phyloP scores from a whole-genome alignment of 2,329 filamentous ascomycete species.

The Trichoderma pleuroti region DNA sequence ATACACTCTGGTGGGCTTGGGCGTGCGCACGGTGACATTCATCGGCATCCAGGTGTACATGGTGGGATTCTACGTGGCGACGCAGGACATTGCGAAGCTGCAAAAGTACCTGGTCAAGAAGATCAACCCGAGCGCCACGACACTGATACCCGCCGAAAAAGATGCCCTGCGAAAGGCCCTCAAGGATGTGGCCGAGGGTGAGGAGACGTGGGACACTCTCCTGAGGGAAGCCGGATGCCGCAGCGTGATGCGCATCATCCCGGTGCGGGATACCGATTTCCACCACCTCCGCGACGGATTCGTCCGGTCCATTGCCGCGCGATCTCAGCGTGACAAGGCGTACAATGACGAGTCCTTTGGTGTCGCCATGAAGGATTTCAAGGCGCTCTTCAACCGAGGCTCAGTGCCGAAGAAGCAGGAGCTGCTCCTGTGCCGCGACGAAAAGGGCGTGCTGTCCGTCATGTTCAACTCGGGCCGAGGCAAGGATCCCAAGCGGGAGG shows the following conservation, averaged over 20 bases:
- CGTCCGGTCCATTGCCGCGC: conserved; percentile 76
- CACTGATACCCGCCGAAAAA: conserved; percentile 78
- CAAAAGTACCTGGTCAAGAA: conserved; percentile 73
- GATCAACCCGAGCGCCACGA: conserved; percentile 74
- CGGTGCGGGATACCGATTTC: conserved; percentile 92
- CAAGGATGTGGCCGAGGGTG: conserved; percentile 65
- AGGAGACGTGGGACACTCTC: conserved; percentile 70
- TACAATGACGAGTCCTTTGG: conserved; percentile 74
- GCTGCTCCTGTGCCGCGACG: conserved; percentile 67
- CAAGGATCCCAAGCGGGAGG: conserved; percentile 43
- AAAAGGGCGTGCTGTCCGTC: conserved; percentile 61
- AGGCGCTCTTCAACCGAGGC: conserved; percentile 74
- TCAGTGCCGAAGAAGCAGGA: conserved; percentile 78
- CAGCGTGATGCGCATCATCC: conserved; percentile 77
- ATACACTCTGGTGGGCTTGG: conserved; percentile 85
- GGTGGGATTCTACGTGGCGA: conserved; percentile 86
- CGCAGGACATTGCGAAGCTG: conserved; percentile 73
- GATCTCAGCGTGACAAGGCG: conserved; percentile 55
- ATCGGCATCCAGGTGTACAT: conserved; percentile 90
- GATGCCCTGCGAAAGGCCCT: conserved; percentile 66
- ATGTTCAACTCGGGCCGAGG: conserved; percentile 63
- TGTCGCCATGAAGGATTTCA: conserved; percentile 70
- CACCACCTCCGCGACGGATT: conserved; percentile 88
- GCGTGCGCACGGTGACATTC: conserved; percentile 86
- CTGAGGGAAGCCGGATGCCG: conserved; percentile 65